Percentiles rank a stretch among this genome's conserved stretches.
Evolutionary conservation across 2,329 filamentous ascomycete genomes (phyloP).

Genomic region (Exophiala aquamarina): DNA sequence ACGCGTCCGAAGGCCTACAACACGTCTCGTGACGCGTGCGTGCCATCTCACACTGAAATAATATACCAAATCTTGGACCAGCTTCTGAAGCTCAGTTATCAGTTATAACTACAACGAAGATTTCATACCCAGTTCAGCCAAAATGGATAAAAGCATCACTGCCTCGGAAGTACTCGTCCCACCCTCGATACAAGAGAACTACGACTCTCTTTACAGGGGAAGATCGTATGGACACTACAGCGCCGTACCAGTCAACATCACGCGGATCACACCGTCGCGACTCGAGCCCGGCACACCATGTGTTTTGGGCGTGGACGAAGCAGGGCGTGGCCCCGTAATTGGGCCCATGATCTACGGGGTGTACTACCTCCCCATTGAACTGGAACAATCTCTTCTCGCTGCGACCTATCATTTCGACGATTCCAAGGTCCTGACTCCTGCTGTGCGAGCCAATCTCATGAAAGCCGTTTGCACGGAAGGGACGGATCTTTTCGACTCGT

Average conservation of each 20-base stretch:
- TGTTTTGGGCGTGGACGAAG: constrained; percentile 88
- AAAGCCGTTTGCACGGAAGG: constrained; percentile 66
- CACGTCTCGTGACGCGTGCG: too few relatives aligned
- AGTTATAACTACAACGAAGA: too few relatives aligned
- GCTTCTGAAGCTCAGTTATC: too few relatives aligned
- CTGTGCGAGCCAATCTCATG: constrained; percentile 74
- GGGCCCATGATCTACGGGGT: constrained; percentile 69
- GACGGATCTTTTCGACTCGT: constrained; percentile 59
- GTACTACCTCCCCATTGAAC: constrained; percentile 69
- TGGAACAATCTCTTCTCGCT: constrained; percentile 71
- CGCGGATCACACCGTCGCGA: constrained; percentile 28
- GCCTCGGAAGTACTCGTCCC: constrained; percentile 56
- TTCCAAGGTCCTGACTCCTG: constrained; percentile 83
- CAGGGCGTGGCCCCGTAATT: constrained; percentile 88
- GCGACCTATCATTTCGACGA: constrained; percentile 86
- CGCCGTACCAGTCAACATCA: constrained; percentile 62
- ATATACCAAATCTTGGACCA: too few relatives aligned
- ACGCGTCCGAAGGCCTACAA: too few relatives aligned
- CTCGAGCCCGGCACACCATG: constrained; percentile 55
- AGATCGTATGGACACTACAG: constrained; percentile 72
- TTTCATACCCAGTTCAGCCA: neutral
- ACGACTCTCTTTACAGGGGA: constrained; percentile 58
- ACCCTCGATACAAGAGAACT: constrained; percentile 61
- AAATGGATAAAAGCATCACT: constrained; percentile 36
- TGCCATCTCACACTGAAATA: too few relatives aligned